Evolutionary conservation across 306 rosid genomes (phyloP).

Genomic region (Trifolium repens): DNA sequence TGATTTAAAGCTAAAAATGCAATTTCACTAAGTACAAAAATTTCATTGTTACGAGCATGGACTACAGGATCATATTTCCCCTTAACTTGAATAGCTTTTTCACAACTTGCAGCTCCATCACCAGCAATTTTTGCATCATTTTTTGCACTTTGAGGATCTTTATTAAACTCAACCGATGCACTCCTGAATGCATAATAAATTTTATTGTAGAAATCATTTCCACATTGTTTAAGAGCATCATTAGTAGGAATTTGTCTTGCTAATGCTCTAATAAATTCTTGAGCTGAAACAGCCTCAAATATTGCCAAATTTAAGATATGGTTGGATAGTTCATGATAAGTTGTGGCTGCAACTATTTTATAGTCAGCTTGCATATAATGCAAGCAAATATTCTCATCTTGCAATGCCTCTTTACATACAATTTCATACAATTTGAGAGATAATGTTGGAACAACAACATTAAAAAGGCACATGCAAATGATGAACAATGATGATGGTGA

Average conservation of each 20-base stretch:
- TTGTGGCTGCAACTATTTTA: not conserved
- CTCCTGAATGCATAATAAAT: not conserved
- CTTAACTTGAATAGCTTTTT: too few relatives aligned
- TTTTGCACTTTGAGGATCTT: too few relatives aligned
- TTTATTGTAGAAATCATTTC: not conserved
- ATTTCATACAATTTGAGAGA: not conserved
- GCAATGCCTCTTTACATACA: not conserved
- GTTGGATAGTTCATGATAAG: not conserved
- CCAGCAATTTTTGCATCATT: too few relatives aligned
- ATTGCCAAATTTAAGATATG: not conserved
- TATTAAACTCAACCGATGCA: not conserved
- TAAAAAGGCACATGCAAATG: not conserved
- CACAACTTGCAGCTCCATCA: too few relatives aligned
- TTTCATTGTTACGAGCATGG: too few relatives aligned
- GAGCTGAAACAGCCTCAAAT: not conserved
- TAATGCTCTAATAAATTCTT: not conserved
- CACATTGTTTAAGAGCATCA: not conserved
- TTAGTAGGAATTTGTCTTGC: not conserved
- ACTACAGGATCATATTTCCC: too few relatives aligned
- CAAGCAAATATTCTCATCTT: too few relatives aligned
- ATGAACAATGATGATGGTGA: not conserved
- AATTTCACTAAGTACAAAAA: too few relatives aligned
- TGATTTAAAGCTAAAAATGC: too few relatives aligned
- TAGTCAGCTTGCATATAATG: not conserved
- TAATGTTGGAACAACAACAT: not conserved